Conservation (phyloP, 768 basidiomycete genomes). For the Butyriboletus loyo region DNA sequence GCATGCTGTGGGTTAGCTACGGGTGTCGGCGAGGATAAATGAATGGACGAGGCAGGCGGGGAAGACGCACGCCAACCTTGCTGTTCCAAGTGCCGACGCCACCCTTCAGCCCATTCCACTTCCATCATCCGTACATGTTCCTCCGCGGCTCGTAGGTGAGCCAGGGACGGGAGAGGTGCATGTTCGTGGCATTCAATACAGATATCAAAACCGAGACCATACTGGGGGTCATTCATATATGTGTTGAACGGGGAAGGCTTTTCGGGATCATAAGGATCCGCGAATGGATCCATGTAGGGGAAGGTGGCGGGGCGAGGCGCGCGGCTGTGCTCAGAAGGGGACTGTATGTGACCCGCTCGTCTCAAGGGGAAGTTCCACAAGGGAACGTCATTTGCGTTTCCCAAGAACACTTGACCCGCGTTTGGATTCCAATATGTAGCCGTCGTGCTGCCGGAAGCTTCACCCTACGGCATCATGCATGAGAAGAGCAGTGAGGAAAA, state of each 20-base stretch:
- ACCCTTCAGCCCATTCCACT: constrained; percentile 56
- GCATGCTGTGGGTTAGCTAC: constrained; percentile 3
- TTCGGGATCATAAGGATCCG: constrained; percentile 14
- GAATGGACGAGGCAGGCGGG: too few relatives aligned
- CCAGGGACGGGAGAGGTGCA: constrained; percentile 66
- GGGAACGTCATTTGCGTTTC: constrained; percentile 82
- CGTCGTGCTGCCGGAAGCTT: constrained; percentile 33
- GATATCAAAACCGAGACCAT: constrained; percentile 74
- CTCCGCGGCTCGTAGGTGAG: constrained; percentile 70
- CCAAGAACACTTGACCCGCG: constrained; percentile 72
- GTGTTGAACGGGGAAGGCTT: constrained; percentile 35
- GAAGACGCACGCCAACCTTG: constrained; percentile 5
- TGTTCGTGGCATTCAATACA: constrained; percentile 87
- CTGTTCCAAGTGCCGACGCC: constrained; percentile 24
- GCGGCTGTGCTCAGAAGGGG: neutral
- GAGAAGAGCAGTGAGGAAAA: neutral
- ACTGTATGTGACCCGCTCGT: constrained; percentile 6
- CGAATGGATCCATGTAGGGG: constrained; percentile 16
- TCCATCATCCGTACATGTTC: constrained; percentile 71
- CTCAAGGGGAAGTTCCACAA: constrained; percentile 29
- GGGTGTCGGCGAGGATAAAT: neutral
- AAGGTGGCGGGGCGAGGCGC: neutral
- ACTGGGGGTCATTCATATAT: constrained; percentile 39
- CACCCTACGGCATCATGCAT: constrained; percentile 16
- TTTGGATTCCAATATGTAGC: constrained; percentile 50